Evolutionary conservation across 192 early-diverging fungal species (phyloP).

Genomic region (Globomyces pollinis-pini): DNA sequence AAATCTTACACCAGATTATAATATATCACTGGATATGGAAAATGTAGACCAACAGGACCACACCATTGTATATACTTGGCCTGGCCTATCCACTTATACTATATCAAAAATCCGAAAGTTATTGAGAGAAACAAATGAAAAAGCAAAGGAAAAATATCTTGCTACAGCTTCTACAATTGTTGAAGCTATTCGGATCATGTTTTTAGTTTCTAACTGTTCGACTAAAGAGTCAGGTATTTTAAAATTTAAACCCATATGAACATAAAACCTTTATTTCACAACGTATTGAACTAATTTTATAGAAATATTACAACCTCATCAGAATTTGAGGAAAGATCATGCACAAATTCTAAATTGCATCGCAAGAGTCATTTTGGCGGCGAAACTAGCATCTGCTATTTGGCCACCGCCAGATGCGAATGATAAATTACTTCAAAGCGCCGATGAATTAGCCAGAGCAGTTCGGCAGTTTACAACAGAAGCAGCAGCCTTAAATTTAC

Average conservation of each 20-base stretch:
- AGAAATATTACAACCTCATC: too few species aligned
- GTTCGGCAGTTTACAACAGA: conserved; percentile 8
- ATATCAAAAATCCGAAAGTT: conserved; percentile 30
- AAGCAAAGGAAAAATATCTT: conserved; percentile 33
- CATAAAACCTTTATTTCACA: too few species aligned
- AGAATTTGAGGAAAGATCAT: conserved; percentile 60
- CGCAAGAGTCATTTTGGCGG: conserved; percentile 29
- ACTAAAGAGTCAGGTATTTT: too few species aligned
- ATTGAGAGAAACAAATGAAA: conserved; percentile 25
- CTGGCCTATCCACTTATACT: conserved; percentile 28
- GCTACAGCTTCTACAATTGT: conserved; percentile 30
- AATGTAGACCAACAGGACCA: neutral
- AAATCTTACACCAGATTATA: neutral
- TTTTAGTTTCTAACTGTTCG: conserved; percentile 38
- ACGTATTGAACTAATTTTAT: too few species aligned
- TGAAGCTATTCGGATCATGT: conserved; percentile 45
- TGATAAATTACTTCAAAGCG: neutral
- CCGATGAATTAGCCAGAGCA: neutral
- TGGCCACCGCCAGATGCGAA: conserved; percentile 57
- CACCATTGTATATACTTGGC: conserved; percentile 23
- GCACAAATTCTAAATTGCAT: conserved; percentile 60
- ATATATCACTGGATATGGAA: neutral
- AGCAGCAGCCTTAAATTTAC: neutral
- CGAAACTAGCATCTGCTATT: conserved; percentile 36
- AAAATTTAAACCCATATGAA: too few species aligned